A percentile compares a stretch with the other conserved stretches of the same genome.
phyloP scores from a whole-genome alignment of 139 green algal species.

The Haematococcus sp. region DNA sequence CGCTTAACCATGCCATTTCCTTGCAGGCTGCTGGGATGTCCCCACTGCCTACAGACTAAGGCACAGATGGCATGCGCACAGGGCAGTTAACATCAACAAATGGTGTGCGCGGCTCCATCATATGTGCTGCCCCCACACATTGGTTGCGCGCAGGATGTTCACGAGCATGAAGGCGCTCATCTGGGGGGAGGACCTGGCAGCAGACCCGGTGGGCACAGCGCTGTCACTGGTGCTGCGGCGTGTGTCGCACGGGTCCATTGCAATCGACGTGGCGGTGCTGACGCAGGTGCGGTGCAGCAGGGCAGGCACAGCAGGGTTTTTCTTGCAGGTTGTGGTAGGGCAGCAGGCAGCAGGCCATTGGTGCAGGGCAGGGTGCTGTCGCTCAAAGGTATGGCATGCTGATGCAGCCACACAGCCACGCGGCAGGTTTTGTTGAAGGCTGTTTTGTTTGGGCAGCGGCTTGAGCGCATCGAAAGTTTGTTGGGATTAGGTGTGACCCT shows the following conservation, averaged over 20 bases:
- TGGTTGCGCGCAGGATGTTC: constrained; percentile 57
- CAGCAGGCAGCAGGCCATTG: too few species aligned
- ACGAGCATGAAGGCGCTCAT: constrained; percentile 65
- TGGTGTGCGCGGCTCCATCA: neutral
- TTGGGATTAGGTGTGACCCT: too few species aligned
- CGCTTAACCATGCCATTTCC: too few species aligned
- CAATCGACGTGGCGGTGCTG: constrained; percentile 55
- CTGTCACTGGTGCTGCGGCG: constrained; percentile 60
- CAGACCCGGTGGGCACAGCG: constrained; percentile 62
- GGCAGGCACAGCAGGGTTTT: neutral
- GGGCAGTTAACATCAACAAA: too few species aligned
- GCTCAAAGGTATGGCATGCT: neutral
- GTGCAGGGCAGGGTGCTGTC: neutral
- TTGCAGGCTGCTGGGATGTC: too few species aligned
- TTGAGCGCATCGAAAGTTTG: too few species aligned
- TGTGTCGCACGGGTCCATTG: constrained; percentile 54
- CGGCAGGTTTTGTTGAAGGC: too few species aligned
- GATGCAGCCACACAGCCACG: too few species aligned
- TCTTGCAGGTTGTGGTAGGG: neutral
- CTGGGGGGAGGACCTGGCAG: constrained; percentile 75
- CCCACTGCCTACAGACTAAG: too few species aligned
- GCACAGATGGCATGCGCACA: too few species aligned
- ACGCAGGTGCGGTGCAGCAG: constrained; percentile 40
- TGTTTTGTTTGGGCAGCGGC: too few species aligned
- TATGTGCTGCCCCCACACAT: neutral